phyloP scores from a whole-genome alignment of 2,329 filamentous ascomycete species.

The Neopestalotiopsis sp. region DNA sequence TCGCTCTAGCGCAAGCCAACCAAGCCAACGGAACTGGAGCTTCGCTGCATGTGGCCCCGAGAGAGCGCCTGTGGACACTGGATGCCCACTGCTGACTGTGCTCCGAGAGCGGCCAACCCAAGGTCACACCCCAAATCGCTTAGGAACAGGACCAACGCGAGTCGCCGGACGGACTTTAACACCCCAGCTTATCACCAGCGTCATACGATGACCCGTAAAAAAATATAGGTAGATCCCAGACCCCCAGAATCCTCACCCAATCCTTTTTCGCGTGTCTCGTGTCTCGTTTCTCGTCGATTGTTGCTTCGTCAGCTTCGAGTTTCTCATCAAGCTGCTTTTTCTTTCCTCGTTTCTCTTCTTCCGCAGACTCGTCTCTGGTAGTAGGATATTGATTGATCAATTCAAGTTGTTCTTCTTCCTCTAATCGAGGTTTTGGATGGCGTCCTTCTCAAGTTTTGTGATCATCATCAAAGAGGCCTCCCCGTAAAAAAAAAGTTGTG shows the following conservation, averaged over 20 bases:
- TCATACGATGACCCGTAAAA: conserved; percentile 16
- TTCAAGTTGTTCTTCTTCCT: not conserved
- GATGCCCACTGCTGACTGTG: not conserved
- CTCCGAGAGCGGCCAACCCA: conserved; percentile 1
- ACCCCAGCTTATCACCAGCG: conserved; percentile 7
- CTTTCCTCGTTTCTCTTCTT: not conserved
- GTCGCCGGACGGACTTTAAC: conserved; percentile 4
- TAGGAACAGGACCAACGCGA: not conserved
- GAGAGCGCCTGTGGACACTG: too few relatives aligned
- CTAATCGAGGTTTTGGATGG: conserved; percentile 2
- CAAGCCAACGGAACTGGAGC: not conserved
- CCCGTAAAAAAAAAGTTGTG: not conserved
- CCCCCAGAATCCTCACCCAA: not conserved
- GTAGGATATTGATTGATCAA: conserved; percentile 5
- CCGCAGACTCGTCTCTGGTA: not conserved
- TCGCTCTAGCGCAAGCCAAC: not conserved
- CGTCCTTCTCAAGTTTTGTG: conserved; percentile 14
- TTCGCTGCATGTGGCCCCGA: not conserved
- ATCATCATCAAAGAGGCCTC: conserved; percentile 14
- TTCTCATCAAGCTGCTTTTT: not conserved
- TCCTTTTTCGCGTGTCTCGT: not conserved
- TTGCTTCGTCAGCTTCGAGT: not conserved
- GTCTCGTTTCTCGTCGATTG: not conserved
- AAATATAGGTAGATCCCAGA: not conserved
- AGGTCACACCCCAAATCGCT: not conserved